Evolutionary conservation across 1,284 basidiomycete species (phyloP).

Genomic region (Apiotrichum siamense): DNA sequence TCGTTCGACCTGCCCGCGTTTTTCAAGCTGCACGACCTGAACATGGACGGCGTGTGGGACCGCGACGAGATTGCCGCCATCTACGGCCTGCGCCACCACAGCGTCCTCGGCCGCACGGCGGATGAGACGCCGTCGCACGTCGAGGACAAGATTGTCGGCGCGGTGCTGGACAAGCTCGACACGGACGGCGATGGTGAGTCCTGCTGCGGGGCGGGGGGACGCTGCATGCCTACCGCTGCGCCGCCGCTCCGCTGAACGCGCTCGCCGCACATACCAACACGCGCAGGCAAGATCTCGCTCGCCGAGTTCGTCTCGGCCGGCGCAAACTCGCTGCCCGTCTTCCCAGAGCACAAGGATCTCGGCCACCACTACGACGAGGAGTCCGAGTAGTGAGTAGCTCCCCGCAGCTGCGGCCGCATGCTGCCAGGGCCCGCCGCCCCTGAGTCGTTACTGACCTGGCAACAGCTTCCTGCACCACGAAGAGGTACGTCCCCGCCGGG

Average conservation of each 20-base stretch:
- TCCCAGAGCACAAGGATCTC: slow-evolving; percentile 79
- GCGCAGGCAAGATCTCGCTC: slow-evolving; percentile 60
- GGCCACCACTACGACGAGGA: slow-evolving; percentile 59
- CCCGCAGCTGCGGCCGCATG: background rate
- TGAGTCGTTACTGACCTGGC: background rate
- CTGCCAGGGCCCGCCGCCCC: background rate
- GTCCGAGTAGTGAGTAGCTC: slow-evolving; percentile 48
- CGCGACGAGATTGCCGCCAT: slow-evolving; percentile 78
- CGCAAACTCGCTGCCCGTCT: slow-evolving; percentile 68
- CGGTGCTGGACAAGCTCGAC: slow-evolving; percentile 71
- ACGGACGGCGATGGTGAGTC: slow-evolving; percentile 61
- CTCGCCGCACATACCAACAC: background rate
- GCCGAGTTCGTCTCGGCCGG: slow-evolving; percentile 78
- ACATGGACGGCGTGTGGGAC: slow-evolving; percentile 70
- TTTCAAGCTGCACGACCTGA: slow-evolving; percentile 73
- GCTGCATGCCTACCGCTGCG: background rate
- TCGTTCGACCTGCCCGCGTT: slow-evolving; percentile 45
- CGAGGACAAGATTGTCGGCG: slow-evolving; percentile 71
- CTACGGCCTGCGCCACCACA: slow-evolving; percentile 93
- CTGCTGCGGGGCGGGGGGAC: background rate
- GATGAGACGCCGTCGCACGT: slow-evolving; percentile 53
- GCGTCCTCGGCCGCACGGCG: slow-evolving; percentile 74
- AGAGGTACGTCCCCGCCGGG: no score
- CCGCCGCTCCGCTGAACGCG: background rate
- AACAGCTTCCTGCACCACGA: slow-evolving; percentile 80